Evolutionary conservation across 2,329 filamentous ascomycete genomes (phyloP).

Genomic region (Verticillium longisporum): DNA sequence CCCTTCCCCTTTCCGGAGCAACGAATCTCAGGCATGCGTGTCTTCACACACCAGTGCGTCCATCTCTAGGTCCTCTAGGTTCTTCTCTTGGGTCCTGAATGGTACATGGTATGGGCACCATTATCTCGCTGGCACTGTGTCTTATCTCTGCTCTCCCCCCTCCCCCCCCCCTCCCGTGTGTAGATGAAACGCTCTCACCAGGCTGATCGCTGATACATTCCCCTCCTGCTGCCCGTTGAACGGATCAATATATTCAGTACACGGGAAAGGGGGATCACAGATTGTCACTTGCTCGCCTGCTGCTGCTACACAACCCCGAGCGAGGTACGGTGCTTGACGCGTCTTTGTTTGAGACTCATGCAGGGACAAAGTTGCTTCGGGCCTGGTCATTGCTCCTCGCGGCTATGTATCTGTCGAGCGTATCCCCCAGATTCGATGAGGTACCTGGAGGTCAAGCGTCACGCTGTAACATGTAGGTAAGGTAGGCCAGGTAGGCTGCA

Average conservation of each 20-base stretch:
- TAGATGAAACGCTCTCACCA: neutral
- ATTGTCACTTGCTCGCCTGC: neutral
- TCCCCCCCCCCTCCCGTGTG: neutral
- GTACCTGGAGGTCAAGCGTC: neutral
- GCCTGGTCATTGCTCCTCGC: too few relatives aligned
- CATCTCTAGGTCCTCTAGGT: too few relatives aligned
- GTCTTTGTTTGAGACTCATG: neutral
- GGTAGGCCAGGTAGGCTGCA: neutral
- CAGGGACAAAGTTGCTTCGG: neutral
- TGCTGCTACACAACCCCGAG: too few relatives aligned
- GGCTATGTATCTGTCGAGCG: neutral
- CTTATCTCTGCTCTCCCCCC: neutral
- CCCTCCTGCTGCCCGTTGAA: neutral
- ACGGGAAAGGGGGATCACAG: neutral
- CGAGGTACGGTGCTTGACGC: too few relatives aligned
- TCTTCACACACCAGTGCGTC: too few relatives aligned
- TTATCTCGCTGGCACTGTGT: neutral
- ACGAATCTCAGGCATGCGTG: neutral
- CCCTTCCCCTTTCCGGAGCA: neutral
- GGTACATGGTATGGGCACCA: neutral
- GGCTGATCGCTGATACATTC: neutral
- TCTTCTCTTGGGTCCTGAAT: neutral
- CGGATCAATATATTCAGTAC: neutral
- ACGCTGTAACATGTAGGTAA: neutral
- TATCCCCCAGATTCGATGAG: neutral